Percentiles rank a stretch among this genome's conserved stretches.
Conservation (phyloP, 805 yeast genomes). For the Citeromyces matritensis region DNA sequence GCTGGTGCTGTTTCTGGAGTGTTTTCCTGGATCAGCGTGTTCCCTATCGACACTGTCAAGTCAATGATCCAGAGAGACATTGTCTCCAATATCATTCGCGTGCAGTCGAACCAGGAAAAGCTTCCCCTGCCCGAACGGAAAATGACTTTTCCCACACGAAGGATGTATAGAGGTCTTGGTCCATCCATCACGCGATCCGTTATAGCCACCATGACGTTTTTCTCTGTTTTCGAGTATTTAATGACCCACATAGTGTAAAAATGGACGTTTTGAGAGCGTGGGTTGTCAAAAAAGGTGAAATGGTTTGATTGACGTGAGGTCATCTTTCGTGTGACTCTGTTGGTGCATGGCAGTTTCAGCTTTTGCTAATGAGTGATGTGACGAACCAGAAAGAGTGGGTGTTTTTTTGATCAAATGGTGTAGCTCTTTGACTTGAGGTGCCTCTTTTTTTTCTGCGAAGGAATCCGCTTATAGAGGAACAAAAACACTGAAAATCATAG, state of each 20-base stretch:
- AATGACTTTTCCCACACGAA: conserved; percentile 22
- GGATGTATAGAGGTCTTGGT: conserved; percentile 65
- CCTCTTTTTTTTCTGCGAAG: too few species aligned
- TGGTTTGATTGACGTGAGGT: too few species aligned
- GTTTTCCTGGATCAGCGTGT: conserved; percentile 58
- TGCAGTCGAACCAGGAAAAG: conserved; percentile 27
- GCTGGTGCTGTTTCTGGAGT: conserved; percentile 79
- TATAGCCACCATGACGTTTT: conserved; percentile 60
- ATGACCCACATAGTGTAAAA: conserved; percentile 39
- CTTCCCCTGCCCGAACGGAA: conserved; percentile 17
- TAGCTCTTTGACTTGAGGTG: too few species aligned
- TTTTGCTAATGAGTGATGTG: too few species aligned
- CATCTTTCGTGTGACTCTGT: too few species aligned
- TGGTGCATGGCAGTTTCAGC: too few species aligned
- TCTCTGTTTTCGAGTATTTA: conserved; percentile 53
- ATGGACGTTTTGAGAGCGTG: too few species aligned
- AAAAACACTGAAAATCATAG: too few species aligned
- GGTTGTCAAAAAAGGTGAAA: too few species aligned
- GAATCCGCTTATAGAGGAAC: too few species aligned
- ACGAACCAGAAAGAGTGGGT: too few species aligned
- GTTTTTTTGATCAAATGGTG: too few species aligned
- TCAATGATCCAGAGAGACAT: conserved; percentile 63
- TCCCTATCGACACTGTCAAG: conserved; percentile 73
- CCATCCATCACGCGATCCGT: conserved; percentile 62
- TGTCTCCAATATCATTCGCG: conserved; percentile 48